These are phyloP conservation scores for Sugiyamaella qingdaonensis DNA, from an alignment of 805 yeast species.

Conservation along the genomic window DNA sequence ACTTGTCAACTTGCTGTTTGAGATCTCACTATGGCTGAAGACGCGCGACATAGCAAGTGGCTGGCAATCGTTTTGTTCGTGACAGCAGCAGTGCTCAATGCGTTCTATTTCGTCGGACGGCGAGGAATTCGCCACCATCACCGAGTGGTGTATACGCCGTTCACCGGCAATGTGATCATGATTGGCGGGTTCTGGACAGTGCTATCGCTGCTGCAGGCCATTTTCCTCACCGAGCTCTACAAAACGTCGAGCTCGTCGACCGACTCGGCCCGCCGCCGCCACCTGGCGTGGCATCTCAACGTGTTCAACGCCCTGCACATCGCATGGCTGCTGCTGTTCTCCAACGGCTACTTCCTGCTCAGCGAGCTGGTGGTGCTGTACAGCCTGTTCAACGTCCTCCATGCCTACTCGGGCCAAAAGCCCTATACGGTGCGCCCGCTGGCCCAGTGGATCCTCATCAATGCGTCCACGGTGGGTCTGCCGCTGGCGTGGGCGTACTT, in stretches of 20 bases:
- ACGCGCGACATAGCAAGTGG: not conserved
- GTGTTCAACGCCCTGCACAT: slow-evolving; percentile 57
- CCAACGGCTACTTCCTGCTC: slow-evolving; percentile 52
- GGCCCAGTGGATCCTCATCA: slow-evolving; percentile 52
- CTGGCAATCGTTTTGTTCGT: slow-evolving; percentile 51
- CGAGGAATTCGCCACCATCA: slow-evolving; percentile 42
- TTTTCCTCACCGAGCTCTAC: slow-evolving; percentile 32
- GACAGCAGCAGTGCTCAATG: slow-evolving; percentile 52
- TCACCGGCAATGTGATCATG: slow-evolving; percentile 44
- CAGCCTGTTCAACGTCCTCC: slow-evolving; percentile 57
- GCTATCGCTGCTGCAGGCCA: slow-evolving; percentile 48
- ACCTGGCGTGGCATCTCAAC: slow-evolving; percentile 57
- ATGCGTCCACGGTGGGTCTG: slow-evolving; percentile 60
- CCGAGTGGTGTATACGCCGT: slow-evolving; percentile 62
- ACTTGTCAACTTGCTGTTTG: too few species aligned
- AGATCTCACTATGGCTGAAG: too few species aligned
- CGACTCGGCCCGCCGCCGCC: not conserved
- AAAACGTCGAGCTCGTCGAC: slow-evolving; percentile 5
- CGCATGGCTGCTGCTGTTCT: slow-evolving; percentile 62
- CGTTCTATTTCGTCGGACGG: slow-evolving; percentile 55
- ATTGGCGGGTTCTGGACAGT: slow-evolving; percentile 55
- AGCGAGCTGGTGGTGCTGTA: slow-evolving; percentile 54
- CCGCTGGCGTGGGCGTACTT: slow-evolving; percentile 74
- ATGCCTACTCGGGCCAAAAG: slow-evolving; percentile 54
- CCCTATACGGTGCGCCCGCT: slow-evolving; percentile 54